Base-by-base conservation (phyloP, 352 stramenopile species). In the Globisporangium alternatum region DNA sequence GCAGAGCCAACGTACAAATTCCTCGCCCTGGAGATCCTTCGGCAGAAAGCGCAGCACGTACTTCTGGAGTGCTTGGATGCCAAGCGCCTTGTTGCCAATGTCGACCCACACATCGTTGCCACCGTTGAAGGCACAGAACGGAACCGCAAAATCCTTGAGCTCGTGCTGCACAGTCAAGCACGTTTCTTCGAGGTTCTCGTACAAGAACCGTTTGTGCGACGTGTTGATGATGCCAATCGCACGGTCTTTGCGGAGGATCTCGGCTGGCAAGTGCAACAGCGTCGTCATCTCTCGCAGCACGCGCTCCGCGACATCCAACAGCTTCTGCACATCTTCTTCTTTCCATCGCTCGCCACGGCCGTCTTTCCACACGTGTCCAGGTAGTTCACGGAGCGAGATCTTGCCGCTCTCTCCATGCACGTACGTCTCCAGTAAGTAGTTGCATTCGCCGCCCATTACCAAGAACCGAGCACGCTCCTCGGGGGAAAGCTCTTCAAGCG, bases 381-480 rank as follows among this genome's bases (percentile, higher is more conserved):
- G 72, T 41, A 96, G 90, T 62, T 93, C 74, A 5, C 79, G 75
- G 33, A 96, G 69, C 25, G 69, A 80, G 21, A 92, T 72, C 45
- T 71, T 75, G 13, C 72, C 70, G 7, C 72, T 81, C 7, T 56
- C 62, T 28, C 65, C 65, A 56, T 83, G 54, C 30, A 74, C 86
- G 66, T 87, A 75, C 30, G 81, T 88, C 61, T 91, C 86, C 12
- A 92, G 74, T 15, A 99, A 76, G 69, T 98, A 99, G 69, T 99
- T 99, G 76, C 94, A 98, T 75, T 99, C 96, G 28, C 96, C 96
- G 53, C 96, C 96, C 89, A 98, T 98, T 59, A 99, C 90, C 2
- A 94, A 60, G 65, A 94, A 94, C 6, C 83, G 77, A 43, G 83
- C 79, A 41, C 83, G 81, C 62, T 91, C 75, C 33, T 88, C 80